Evolutionary conservation across 208 protist genomes (phyloP), one percentile per base, ranked within the genome.

Genomic region (Lotmaria passim): DNA sequence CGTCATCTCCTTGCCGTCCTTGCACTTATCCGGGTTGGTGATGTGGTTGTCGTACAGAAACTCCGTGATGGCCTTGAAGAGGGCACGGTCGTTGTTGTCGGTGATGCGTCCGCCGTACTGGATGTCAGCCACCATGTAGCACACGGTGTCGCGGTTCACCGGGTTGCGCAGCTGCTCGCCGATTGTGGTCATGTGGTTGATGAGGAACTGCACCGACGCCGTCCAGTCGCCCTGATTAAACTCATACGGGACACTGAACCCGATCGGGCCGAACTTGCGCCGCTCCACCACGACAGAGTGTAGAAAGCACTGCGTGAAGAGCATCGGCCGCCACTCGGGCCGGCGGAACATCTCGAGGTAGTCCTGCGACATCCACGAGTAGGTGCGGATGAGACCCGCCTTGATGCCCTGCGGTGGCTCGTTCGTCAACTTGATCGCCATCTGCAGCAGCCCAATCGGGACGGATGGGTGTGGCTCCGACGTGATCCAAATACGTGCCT

Each of bases 101-200:
- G 98, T 99, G 78, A 99, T 98, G 68, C 98, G 92, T 24, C 98
- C 98, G 62, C 98, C 98, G 86, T 99, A 99, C 85, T 99, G 97
- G 75, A 99, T 98, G 78, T 99, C 98, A 44, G 94, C 92, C 23
- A 99, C 93, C 96, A 99, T 99, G 89, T 99, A 99, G 79, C 91
- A 94, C 55, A 98, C 89, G 14, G 95, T 98, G 70, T 96, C 91
- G 69, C 93, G 94, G 66, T 94, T 96, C 33, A 98, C 93, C 33
- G 91, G 83, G 71, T 94, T 95, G 72, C 96, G 96, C 19, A 98
- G 72, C 36, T 97, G 83, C 79, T 98, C 93, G 53, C 95, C 95
- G 65, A 98, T 98, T n/a, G 93, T 95, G 11, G 95, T 96, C 81
- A 99, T 94, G 88, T 99, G 97, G 74, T 98, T 99, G 82, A 99